Base-by-base conservation (phyloP, 129 eudicot species). In the Calendula officinalis region DNA sequence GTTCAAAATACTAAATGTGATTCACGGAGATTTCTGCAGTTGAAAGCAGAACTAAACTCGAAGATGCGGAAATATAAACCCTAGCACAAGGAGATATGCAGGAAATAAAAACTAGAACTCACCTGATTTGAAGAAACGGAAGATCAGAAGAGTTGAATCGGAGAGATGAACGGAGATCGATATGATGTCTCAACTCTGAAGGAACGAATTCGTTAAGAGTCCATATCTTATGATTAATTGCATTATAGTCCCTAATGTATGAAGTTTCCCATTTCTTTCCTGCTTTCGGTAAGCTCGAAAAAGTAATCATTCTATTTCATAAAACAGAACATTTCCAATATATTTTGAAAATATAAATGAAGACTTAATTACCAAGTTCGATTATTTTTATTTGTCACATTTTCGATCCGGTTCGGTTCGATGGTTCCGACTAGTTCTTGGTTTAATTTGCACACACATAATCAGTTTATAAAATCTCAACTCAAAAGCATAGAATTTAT, bases 121-220 rank as follows among this genome's bases (percentile, higher is more conserved):
- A 71, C 76, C 69, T 71, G 52, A 14, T 12, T 12, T 59, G 3
- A 22, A 13, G 62, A 72, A 35, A 44, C 59, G 58, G 40, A 64
- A 56, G 77, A 63, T 72, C 51, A 36, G 49, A 39, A n/a, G 59
- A 54, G 36, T 55, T 43, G 59, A 37, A 72, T 72, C 77, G 50
- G 49, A 54, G 57, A 32, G 37, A 49, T 52, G 35, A 65, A 36
- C 60, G 10, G 74, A 38, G 74, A 56, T 68, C 57, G 74, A 30
- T 5, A 34, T 22, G 57, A 33, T 47, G 34, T 35, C 45, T 14
- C 17, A 6, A 8, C 30, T 22, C 30, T 14, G n/a, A 37, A 43
- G 64, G 55, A 43, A 68, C 17, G 64, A 54, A 55, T 68, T 22
- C 44, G 41, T 34, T 62, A 46, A 45, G 9, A 8, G 6, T 13